Evolutionary conservation across 139 green algal species (phyloP).

Genomic region (Dunaliella sp.): DNA sequence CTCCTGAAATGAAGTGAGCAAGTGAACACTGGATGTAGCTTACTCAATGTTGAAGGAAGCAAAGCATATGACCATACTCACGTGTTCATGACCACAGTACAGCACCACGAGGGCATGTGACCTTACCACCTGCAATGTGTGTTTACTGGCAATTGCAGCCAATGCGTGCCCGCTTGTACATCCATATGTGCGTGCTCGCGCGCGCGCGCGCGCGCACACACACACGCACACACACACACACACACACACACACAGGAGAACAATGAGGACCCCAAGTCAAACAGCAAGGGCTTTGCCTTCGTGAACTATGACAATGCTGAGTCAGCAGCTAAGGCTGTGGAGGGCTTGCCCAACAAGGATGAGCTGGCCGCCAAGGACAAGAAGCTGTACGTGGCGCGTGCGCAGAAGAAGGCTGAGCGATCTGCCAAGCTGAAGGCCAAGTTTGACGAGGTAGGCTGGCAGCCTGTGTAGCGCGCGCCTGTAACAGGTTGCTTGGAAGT

Average conservation of each 20-base stretch:
- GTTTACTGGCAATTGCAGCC: too few species aligned
- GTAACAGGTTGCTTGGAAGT: too few species aligned
- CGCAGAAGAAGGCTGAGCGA: slow-evolving; percentile 93
- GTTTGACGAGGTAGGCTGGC: slow-evolving; percentile 64
- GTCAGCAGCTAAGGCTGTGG: slow-evolving; percentile 67
- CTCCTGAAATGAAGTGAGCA: too few species aligned
- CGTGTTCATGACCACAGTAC: too few species aligned
- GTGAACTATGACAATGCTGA: slow-evolving; percentile 84
- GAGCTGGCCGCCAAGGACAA: slow-evolving; percentile 44
- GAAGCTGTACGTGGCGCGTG: slow-evolving; percentile 56
- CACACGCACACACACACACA: slow-evolving; percentile 19
- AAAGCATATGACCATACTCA: too few species aligned
- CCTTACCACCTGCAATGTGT: too few species aligned
- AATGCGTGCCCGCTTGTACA: neutral
- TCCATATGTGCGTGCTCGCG: neutral
- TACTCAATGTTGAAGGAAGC: too few species aligned
- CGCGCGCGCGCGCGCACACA: neutral
- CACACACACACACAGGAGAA: neutral
- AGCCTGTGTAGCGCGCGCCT: too few species aligned
- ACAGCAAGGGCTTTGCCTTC: slow-evolving; percentile 89
- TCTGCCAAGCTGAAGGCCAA: slow-evolving; percentile 56
- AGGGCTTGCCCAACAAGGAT: slow-evolving; percentile 78
- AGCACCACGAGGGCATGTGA: too few species aligned
- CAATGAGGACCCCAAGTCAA: slow-evolving; percentile 54
- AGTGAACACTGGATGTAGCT: too few species aligned